phyloP scores from a whole-genome alignment of 345 rosid species.

The Hibiscus syriacus region DNA sequence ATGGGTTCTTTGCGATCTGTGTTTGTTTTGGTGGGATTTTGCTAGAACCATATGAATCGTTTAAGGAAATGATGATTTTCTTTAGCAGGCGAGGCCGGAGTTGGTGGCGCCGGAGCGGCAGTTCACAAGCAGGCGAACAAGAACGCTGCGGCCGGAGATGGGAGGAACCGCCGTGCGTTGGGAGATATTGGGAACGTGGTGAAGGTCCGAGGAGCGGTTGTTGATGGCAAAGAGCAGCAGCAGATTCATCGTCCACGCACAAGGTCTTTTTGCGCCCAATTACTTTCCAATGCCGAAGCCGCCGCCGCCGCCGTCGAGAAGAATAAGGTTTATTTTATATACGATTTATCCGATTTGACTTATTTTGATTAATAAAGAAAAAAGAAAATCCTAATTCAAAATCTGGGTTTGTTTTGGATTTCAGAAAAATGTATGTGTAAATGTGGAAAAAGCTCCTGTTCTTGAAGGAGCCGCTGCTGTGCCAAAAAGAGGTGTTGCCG shows the following conservation, averaged over 20 bases:
- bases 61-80: neutral
- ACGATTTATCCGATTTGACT: neutral
- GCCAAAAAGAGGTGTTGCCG: neutral
- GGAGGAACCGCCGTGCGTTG: constrained; percentile 64
- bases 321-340: constrained; percentile 36
- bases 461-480: neutral
- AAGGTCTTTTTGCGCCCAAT: constrained; percentile 63
- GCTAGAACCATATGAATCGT: neutral
- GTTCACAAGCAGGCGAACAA: constrained; percentile 45
- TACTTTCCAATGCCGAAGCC: constrained; percentile 79
- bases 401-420: neutral
- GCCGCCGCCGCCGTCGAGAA: constrained; percentile 59
- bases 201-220: constrained; percentile 30
- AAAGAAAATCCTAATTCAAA: neutral
- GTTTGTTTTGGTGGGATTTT: too few relatives aligned
- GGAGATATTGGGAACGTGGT: constrained; percentile 83
- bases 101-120: neutral
- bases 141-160: constrained; percentile 38
- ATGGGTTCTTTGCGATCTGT: neutral
- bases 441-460: neutral
- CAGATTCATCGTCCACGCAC: constrained; percentile 68
- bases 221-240: constrained; percentile 35
- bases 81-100: constrained; percentile 26
- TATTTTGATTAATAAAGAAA: neutral
- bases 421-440: constrained; percentile 5